Evolutionary conservation across 352 stramenopile genomes (phyloP), one percentile per base, ranked within the genome.

Genomic region (Phytopythium mirpurense): DNA sequence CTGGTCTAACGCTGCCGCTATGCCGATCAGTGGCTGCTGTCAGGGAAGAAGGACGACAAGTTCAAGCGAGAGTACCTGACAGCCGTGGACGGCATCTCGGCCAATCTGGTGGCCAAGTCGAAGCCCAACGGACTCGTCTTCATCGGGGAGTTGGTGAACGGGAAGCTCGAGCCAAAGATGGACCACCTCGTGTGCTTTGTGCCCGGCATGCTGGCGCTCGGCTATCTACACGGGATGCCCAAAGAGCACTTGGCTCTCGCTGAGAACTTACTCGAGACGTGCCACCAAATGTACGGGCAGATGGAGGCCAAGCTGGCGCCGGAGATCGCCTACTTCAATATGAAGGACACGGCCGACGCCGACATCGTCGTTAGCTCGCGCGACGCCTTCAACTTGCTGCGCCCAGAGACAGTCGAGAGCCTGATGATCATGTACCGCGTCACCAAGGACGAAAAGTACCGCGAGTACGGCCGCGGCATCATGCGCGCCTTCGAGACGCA

Each of bases 111-210:
- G 26, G 66, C 57, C 10, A 76, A 68, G 49, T 83, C 74, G 32
- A 73, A 86, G 38, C 74, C 78, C 12, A 87, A 77, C n/a, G 67
- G 72, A 0, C 59, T 79, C 2, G 63, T 76, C 18, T 87, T 88
- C 44, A 82, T 93, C 54, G 80, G 73, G 2, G 85, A 92, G 67
- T 63, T 87, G 26, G 65, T 86, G 18, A 51, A 73, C 37, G 70
- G 63, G 34, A 57, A 75, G 16, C 63, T 92, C 2, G 56, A 70
- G 27, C 71, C 74, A 24, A 86, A 88, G 60, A 93, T 92, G 78
- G 84, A 97, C 59, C 91, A 98, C 57, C 64, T 97, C 37, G 75
- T 93, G 31, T 98, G 91, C 67, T 97, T 97, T 51, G 65, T 96
- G 16, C 87, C 90, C 0, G 89, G 87, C 23, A 90, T 95, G 78